phyloP scores from a whole-genome alignment of 805 yeast species.

The Wickerhamia fluorescens region DNA sequence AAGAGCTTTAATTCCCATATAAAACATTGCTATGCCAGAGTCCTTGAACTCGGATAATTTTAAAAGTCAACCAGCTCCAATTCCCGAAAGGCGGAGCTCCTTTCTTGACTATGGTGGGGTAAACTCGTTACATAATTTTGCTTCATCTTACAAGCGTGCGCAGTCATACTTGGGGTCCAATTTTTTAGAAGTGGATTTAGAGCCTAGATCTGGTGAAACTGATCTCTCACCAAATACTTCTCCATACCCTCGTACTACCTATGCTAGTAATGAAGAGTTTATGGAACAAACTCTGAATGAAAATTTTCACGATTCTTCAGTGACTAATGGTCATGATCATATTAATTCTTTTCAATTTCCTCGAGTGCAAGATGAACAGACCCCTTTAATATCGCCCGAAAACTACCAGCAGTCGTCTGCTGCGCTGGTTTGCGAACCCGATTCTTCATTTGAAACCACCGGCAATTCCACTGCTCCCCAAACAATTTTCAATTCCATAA shows the following conservation, averaged over 20 bases:
- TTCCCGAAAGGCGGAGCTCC: too few species aligned
- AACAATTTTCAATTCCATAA: conserved; percentile 60
- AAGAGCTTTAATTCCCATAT: too few species aligned
- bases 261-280: too few species aligned
- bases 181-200: conserved; percentile 7
- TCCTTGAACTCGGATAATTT: too few species aligned
- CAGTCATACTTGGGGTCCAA: conserved; percentile 17
- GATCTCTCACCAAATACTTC: conserved; percentile 18
- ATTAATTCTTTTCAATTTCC: conserved; percentile 3
- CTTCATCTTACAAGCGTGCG: conserved; percentile 33
- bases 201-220: too few species aligned
- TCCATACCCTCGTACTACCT: conserved; percentile 8
- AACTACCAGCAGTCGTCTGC: too few species aligned
- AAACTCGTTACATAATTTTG: conserved; percentile 33
- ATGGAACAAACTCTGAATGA: conserved; percentile 8
- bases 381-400: conserved; percentile 1
- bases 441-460: too few species aligned
- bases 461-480: conserved; percentile 59
- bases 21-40: too few species aligned
- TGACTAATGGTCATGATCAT: conserved; percentile 1
- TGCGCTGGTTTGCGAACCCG: too few species aligned
- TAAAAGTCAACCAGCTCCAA: too few species aligned
- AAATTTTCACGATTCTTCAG: conserved; percentile 3
- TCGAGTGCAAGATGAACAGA: not conserved
- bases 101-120: conserved; percentile 28